phyloP scores from a whole-genome alignment of 352 stramenopile species.

The Albugo laibachii region DNA sequence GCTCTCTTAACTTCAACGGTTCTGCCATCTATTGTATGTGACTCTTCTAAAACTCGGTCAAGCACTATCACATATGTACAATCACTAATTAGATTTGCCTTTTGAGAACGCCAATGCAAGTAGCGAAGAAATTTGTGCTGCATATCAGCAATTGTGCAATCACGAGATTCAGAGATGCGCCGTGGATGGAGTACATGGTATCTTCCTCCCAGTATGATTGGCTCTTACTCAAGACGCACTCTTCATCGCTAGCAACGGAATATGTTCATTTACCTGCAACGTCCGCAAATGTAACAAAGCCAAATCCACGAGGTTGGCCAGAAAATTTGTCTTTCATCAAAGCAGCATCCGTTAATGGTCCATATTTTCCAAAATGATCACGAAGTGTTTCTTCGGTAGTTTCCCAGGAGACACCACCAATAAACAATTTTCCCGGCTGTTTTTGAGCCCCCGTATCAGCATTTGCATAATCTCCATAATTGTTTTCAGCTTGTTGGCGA shows the following conservation, averaged over 20 bases:
- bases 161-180: no score
- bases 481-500: no score
- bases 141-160: no score
- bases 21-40: conserved; percentile 79
- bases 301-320: conserved; percentile 80
- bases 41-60: conserved; percentile 64
- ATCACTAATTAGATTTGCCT: not conserved
- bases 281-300: conserved; percentile 87
- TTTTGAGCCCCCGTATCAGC: no score
- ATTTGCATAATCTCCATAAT: no score
- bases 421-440: conserved; percentile 76
- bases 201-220: no score
- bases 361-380: conserved; percentile 80
- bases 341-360: conserved; percentile 62
- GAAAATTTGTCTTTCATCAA: conserved; percentile 90
- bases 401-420: conserved; percentile 82
- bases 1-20: conserved; percentile 85
- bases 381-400: conserved; percentile 85
- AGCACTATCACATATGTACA: conserved; percentile 23
- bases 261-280: conserved; percentile 30
- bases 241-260: not conserved
- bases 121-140: no score
- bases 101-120: no score
- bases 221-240: not conserved
- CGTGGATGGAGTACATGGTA: no score